Base-by-base conservation (phyloP, 768 basidiomycete species). In the Collybiopsis confluens region DNA sequence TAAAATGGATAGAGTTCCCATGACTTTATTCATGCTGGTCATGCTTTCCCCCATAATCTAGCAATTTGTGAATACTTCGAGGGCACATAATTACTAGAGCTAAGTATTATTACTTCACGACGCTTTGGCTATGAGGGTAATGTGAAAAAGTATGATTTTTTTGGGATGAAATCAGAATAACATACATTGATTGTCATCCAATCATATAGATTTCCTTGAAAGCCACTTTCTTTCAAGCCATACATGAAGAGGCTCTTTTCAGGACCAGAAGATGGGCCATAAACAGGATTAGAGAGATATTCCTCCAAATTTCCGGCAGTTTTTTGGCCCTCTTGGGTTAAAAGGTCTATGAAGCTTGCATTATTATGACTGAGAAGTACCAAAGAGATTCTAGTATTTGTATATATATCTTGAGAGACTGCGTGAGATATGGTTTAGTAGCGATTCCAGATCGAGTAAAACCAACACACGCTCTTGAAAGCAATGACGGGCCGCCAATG, bases 381-480 rank as follows among this genome's bases (percentile, higher is more conserved):
- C 4, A 68, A 44, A 18, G 70, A 70, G 6, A 72, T 58, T 0
- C 68, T 67, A 43, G 66, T 72, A 57, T 72, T 72, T 18, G 67
- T 58, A 49, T 69, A 73, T 0, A 64, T 63, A 28, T 69, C 60
- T 4, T 50, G 54, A 15, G 61, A 54, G 24, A 72, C 70, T 73
- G 46, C 4, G 16, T 43, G 21, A 26, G 3, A 43, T 24, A n/a
- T n/a, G n/a, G n/a, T n/a, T n/a, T n/a, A n/a, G n/a, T n/a, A n/a
- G n/a, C n/a, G n/a, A n/a, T n/a, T n/a, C n/a, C n/a, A 8, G 15
- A 23, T 18, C 9, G 16, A 21, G 16, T 2, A 43, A 13, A 43
- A 23, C 21, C n/a, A 24, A 43, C n/a, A 11, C 20, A 43, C 42
- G 21, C n/a, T 43, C 42, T 7, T 24, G 42, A 16, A 23, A 43